Base-by-base conservation (phyloP, 164 flowering plant species). In the Paratinospora sagittata region DNA sequence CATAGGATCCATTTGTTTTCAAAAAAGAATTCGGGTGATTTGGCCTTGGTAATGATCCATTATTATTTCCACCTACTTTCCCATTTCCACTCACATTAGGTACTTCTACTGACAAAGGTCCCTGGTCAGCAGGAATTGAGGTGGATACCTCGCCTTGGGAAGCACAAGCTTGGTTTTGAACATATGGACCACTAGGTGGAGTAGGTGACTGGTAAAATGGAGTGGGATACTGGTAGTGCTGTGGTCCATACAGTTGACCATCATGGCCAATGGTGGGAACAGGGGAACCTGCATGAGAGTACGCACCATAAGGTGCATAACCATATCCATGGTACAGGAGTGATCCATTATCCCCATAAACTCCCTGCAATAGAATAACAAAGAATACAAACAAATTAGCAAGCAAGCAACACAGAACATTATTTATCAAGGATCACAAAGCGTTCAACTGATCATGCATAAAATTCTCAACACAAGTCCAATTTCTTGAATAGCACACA, bases 201-300 rank as follows among this genome's bases (percentile, higher is more conserved):
- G 79, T 81, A 49, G 82, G 69, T 2, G 88, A 84, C 75, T 82
- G 90, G 72, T 84, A 88, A 74, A 84, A 92, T 17, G 82, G 83
- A 13, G 81, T 34, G 9, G 89, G 88, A 74, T 90, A 92, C 74
- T 89, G 96, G 72, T 89, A 92, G 19, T 85, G 92, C 70, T 89
- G 96, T 60, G 90, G 85, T 19, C 88, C 90, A 79, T 90, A 92
- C 0, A 88, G 73, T 78, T 89, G 94, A 57, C 89, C 91, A 81
- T 92, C 96, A 73, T 86, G 88, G 19, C 91, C 92, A 76, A 91
- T 36, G 8, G 91, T 77, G 3, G 96, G 96, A 76, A 85, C 88
- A 3, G 92, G 88, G 1, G 92, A 85, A 33, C 78, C 81, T 45
- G 92, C 84, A 5, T 91, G 89, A 2, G 90, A 78, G 79, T 89